Evolutionary conservation across 768 basidiomycete species (phyloP).

Genomic region (Coprinellus micaceus): DNA sequence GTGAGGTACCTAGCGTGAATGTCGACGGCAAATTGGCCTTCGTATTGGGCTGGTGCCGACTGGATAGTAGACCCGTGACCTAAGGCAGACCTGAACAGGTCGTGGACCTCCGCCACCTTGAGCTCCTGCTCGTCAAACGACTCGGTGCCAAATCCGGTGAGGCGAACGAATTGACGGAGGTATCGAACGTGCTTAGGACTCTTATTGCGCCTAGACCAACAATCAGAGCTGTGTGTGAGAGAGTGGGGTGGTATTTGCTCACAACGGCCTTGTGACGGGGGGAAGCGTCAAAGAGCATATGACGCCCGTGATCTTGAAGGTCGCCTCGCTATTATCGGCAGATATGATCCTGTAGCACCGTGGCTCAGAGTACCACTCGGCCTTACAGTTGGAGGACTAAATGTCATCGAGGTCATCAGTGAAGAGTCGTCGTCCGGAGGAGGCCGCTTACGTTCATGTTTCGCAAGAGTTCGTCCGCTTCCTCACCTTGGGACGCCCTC

Average conservation of each 20-base stretch:
- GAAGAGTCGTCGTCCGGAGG: too few relatives aligned
- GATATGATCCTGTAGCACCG: too few relatives aligned
- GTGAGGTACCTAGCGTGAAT: background rate
- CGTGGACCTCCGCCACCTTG: background rate
- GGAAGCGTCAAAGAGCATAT: too few relatives aligned
- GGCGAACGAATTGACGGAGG: background rate
- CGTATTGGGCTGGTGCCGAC: background rate
- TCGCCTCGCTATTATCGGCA: too few relatives aligned
- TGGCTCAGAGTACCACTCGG: too few relatives aligned
- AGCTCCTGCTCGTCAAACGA: background rate
- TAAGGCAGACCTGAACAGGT: background rate
- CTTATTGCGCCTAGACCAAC: background rate
- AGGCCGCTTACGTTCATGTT: too few relatives aligned
- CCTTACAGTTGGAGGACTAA: too few relatives aligned
- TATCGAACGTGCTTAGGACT: background rate
- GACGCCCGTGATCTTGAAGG: too few relatives aligned
- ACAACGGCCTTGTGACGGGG: too few relatives aligned
- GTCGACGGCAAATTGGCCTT: background rate
- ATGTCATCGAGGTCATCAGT: too few relatives aligned
- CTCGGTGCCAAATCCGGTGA: background rate
- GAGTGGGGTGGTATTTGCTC: background rate
- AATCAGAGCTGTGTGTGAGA: background rate
- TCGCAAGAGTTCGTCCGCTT: too few relatives aligned
- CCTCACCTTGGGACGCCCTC: too few relatives aligned
- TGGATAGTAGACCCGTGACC: background rate